These are phyloP conservation scores for Aspergillus sp. DNA, from an alignment of 2,329 filamentous ascomycete species.

Conservation along the genomic window DNA sequence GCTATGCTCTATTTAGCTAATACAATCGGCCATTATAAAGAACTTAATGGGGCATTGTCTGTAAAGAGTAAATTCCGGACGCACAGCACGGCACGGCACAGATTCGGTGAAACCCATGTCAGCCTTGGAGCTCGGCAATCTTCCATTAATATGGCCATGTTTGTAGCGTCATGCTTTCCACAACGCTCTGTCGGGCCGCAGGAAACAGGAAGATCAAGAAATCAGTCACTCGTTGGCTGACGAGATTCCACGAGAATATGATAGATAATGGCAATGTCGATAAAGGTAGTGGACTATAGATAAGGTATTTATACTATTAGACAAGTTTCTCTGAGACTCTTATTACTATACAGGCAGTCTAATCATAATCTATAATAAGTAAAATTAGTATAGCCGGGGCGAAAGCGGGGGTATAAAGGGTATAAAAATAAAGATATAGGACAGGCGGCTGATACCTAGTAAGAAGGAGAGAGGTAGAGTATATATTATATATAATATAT, in stretches of 20 bases:
- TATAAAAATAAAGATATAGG: no score
- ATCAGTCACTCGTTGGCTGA: background rate
- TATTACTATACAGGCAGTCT: background rate
- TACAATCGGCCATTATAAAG: background rate
- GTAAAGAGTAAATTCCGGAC: background rate
- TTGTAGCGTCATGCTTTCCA: background rate
- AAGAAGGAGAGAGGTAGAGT: background rate
- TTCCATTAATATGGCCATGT: background rate
- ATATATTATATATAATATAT: background rate
- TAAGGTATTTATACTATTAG: constrained; percentile 5
- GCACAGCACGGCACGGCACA: background rate
- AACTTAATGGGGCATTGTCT: background rate
- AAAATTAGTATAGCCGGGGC: background rate
- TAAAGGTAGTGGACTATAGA: background rate
- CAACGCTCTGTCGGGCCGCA: background rate
- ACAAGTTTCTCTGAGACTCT: background rate
- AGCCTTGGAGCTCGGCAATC: no score
- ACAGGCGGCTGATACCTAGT: background rate
- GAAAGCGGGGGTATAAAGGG: background rate
- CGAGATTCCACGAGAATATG: background rate
- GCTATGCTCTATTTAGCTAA: no score
- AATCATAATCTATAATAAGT: background rate
- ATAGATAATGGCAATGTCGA: background rate
- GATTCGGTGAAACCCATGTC: no score
- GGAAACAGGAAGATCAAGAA: background rate